phyloP scores from a whole-genome alignment of 2,329 filamentous ascomycete species.

The Aspergillus jensenii region DNA sequence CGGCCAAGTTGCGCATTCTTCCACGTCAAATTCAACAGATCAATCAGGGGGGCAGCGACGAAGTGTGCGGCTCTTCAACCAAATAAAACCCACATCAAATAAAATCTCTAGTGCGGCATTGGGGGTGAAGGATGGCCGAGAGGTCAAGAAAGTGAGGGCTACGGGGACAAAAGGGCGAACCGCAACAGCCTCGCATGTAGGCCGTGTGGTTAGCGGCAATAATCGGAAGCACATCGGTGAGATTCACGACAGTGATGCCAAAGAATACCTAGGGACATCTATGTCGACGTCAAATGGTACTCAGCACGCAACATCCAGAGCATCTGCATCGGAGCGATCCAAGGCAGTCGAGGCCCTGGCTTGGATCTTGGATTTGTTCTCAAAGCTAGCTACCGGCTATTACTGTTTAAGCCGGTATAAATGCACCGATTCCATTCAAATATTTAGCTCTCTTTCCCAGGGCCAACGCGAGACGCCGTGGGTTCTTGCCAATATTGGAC shows the following conservation, averaged over 20 bases:
- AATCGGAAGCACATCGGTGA: conserved; percentile 68
- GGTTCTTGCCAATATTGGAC: conserved; percentile 87
- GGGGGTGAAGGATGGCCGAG: conserved; percentile 64
- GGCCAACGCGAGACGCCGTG: conserved; percentile 86
- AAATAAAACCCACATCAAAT: conserved; percentile 64
- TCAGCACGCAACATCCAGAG: conserved; percentile 30
- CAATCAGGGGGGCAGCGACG: conserved; percentile 64
- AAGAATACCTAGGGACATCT: conserved; percentile 51
- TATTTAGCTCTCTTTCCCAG: conserved; percentile 69
- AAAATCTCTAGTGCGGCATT: conserved; percentile 63
- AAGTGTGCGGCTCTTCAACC: conserved; percentile 71
- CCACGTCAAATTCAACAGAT: conserved; percentile 60
- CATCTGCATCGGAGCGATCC: conserved; percentile 50
- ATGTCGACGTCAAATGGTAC: conserved; percentile 24
- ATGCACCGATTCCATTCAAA: conserved; percentile 72
- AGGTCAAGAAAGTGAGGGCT: conserved; percentile 81
- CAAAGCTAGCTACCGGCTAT: conserved; percentile 78
- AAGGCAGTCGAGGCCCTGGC: conserved; percentile 74
- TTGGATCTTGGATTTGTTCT: conserved; percentile 76
- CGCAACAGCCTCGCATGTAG: conserved; percentile 69
- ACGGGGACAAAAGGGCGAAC: conserved; percentile 67
- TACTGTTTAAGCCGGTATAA: conserved; percentile 76
- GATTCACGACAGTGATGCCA: conserved; percentile 67
- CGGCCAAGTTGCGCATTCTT: conserved; percentile 63
- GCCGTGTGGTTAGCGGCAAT: conserved; percentile 86